phyloP scores from a whole-genome alignment of 139 green algal species.

The Diplosphaera chodatii region DNA sequence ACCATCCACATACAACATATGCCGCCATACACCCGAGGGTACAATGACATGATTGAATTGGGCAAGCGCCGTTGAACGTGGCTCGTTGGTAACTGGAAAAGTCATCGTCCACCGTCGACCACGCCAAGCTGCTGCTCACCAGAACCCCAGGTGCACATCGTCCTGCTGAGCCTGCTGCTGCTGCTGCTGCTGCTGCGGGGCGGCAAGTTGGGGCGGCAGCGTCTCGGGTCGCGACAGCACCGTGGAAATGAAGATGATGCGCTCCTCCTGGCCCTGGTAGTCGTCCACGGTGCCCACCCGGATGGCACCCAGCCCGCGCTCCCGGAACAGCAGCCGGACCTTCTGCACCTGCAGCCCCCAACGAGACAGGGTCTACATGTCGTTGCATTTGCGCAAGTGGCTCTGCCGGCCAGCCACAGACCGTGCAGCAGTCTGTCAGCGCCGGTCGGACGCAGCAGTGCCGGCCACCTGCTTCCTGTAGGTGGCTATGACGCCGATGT shows the following conservation, averaged over 20 bases:
- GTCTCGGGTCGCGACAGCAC: slow-evolving; percentile 44
- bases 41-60: no score
- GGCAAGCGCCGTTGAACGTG: no score
- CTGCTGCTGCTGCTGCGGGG: not conserved
- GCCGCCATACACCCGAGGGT: no score
- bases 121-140: no score
- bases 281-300: slow-evolving; percentile 78
- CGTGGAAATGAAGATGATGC: slow-evolving; percentile 79
- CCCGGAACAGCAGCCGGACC: slow-evolving; percentile 66
- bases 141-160: slow-evolving; percentile 53
- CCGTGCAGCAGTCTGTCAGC: no score
- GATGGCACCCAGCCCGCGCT: slow-evolving; percentile 45
- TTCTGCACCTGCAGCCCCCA: slow-evolving; percentile 52
- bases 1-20: no score
- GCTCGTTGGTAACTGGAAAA: no score
- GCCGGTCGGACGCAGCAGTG: no score
- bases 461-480: slow-evolving; percentile 58
- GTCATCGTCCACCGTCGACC: no score
- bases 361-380: not conserved
- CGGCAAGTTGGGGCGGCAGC: slow-evolving; percentile 15
- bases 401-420: no score
- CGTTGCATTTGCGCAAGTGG: not conserved
- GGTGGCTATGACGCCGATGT: slow-evolving; percentile 64
- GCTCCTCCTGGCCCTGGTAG: slow-evolving; percentile 73
- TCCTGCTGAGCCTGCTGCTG: not conserved